phyloP scores from a whole-genome alignment of 441 rosid genomes.

The Gossypium laxum region DNA sequence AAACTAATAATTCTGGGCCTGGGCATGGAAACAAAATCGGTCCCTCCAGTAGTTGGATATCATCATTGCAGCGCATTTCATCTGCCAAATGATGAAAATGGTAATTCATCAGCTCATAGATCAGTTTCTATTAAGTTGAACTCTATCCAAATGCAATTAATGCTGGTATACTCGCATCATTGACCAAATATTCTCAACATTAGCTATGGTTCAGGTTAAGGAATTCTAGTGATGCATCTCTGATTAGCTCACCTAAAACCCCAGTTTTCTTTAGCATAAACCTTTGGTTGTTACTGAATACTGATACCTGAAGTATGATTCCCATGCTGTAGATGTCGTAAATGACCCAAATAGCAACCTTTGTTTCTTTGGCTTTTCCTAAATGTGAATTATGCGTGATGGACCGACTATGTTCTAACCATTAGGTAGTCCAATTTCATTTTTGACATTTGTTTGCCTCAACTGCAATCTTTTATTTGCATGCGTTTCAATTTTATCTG shows the following conservation, averaged over 20 bases:
- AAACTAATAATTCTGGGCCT: slow-evolving; percentile 38
- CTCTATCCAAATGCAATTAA: slow-evolving; percentile 5
- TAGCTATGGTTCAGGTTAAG: slow-evolving; percentile 27
- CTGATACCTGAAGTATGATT: slow-evolving; percentile 25
- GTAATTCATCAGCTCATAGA: slow-evolving; percentile 25
- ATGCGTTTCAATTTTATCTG: background rate
- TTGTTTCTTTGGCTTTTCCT: slow-evolving; percentile 29
- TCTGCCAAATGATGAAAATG: slow-evolving; percentile 50
- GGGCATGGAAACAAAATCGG: slow-evolving; percentile 36
- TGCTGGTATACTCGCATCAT: slow-evolving; percentile 18
- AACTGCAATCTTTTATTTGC: slow-evolving; percentile 8
- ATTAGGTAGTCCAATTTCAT: slow-evolving; percentile 10
- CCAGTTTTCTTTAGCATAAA: slow-evolving; percentile 18
- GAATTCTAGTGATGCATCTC: slow-evolving; percentile 23
- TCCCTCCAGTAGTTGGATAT: slow-evolving; percentile 57
- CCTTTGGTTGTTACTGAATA: slow-evolving; percentile 26
- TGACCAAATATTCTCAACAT: slow-evolving; percentile 22
- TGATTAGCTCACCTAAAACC: slow-evolving; percentile 20
- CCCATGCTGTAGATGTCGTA: slow-evolving; percentile 29
- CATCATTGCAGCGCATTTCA: slow-evolving; percentile 60
- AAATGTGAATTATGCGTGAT: slow-evolving; percentile 13
- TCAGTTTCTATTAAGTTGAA: slow-evolving; percentile 16
- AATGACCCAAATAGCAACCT: slow-evolving; percentile 22
- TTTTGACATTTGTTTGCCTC: slow-evolving; percentile 17
- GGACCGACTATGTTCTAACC: slow-evolving; percentile 13